Percentiles rank a stretch among this genome's conserved stretches.
Evolutionary conservation across 805 yeast species (phyloP).

Genomic region (Lipomyces yamanashiensis): DNA sequence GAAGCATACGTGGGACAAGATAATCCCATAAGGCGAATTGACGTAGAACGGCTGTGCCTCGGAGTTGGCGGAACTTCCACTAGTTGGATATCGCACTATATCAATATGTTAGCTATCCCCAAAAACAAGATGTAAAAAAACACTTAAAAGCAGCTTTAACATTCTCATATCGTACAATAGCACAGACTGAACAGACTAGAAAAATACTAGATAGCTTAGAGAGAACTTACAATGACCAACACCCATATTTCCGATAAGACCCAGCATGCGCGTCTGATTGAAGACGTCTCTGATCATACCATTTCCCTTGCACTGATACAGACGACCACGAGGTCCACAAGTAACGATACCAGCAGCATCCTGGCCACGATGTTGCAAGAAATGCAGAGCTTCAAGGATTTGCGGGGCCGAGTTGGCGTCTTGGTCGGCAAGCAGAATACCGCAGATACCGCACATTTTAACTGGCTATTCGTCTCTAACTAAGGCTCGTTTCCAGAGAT

Average conservation of each 20-base stretch:
- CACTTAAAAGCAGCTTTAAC: not conserved
- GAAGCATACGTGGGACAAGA: constrained; percentile 65
- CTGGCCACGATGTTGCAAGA: constrained; percentile 95
- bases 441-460: constrained; percentile 92
- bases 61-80: constrained; percentile 91
- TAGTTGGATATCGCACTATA: constrained; percentile 86
- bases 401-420: constrained; percentile 80
- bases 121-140: not conserved
- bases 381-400: constrained; percentile 87
- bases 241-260: constrained; percentile 92
- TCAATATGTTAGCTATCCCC: not conserved
- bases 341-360: constrained; percentile 99
- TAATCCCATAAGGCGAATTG: constrained; percentile 93
- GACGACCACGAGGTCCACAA: constrained; percentile 89
- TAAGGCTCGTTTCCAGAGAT: too few relatives aligned
- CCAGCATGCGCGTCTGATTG: constrained; percentile 76
- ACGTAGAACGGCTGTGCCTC: constrained; percentile 99
- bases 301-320: constrained; percentile 97
- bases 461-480: not conserved
- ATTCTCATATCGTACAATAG: not conserved
- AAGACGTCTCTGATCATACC: constrained; percentile 99
- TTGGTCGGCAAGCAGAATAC: constrained; percentile 80
- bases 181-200: not conserved
- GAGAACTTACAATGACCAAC: constrained; percentile 63
- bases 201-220: not conserved